Evolutionary conservation across 768 basidiomycete species (phyloP).

Genomic region (Kwoniella dendrophila): DNA sequence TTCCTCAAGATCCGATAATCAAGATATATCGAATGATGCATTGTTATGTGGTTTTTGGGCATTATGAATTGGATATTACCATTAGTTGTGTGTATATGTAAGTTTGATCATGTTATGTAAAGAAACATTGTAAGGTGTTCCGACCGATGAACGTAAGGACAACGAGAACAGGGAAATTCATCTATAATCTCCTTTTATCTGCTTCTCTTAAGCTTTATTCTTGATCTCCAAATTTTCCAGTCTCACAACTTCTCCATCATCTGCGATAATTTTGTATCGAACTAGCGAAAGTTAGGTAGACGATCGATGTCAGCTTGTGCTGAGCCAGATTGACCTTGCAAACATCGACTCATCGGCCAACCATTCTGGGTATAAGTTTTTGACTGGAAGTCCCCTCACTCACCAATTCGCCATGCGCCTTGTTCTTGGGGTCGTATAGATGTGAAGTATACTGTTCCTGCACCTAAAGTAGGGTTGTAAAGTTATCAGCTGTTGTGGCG

Average conservation of each 20-base stretch:
- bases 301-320: background rate
- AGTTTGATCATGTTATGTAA: no score
- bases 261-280: constrained; percentile 54
- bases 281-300: constrained; percentile 38
- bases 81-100: no score
- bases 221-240: constrained; percentile 37
- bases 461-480: constrained; percentile 21
- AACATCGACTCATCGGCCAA: no score
- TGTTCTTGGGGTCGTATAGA: constrained; percentile 50
- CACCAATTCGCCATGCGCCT: constrained; percentile 52
- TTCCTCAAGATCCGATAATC: no score
- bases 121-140: no score
- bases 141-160: background rate
- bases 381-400: constrained; percentile 5
- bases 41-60: no score
- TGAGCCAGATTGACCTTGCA: no score
- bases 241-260: constrained; percentile 44
- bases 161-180: background rate
- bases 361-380: no score
- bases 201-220: background rate
- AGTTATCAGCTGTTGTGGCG: background rate
- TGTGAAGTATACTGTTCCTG: constrained; percentile 55
- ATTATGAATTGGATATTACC: no score
- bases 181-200: background rate
- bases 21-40: no score